Conservation (phyloP, 108 stramenopile species). For the Skeletonema menzelii region DNA sequence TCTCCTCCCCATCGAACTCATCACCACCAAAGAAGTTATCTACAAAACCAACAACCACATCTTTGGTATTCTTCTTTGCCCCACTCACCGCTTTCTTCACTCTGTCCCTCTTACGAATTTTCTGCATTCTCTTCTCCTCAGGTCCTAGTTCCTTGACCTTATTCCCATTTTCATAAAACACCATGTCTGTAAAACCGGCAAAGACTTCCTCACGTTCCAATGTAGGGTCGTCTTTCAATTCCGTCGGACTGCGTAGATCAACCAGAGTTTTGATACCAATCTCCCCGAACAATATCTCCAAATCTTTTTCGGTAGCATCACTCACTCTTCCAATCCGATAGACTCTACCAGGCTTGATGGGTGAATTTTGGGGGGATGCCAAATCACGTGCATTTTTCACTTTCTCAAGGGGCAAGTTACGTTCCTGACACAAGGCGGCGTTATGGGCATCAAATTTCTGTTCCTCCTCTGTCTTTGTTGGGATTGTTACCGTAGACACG, state of each 20-base stretch:
- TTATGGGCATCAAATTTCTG: constrained; percentile 52
- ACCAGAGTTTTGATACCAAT: constrained; percentile 78
- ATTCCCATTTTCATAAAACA: constrained; percentile 65
- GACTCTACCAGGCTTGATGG: constrained; percentile 67
- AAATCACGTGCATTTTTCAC: constrained; percentile 94
- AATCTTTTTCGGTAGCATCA: constrained; percentile 82
- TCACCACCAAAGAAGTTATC: constrained; percentile 41
- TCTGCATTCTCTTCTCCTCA: constrained; percentile 56
- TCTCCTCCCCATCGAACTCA: constrained; percentile 29
- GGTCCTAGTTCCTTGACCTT: constrained; percentile 61
- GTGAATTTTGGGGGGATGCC: constrained; percentile 62
- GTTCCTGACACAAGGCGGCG: constrained; percentile 59
- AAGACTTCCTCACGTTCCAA: constrained; percentile 73
- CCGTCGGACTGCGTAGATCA: constrained; percentile 85
- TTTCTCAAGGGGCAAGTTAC: constrained; percentile 72
- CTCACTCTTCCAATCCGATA: constrained; percentile 85
- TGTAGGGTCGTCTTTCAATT: constrained; percentile 79
- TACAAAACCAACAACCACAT: constrained; percentile 44
- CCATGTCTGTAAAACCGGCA: constrained; percentile 69
- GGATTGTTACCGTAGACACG: constrained; percentile 11
- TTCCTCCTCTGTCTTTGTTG: constrained; percentile 37
- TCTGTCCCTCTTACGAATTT: constrained; percentile 39
- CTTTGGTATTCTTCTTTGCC: constrained; percentile 34
- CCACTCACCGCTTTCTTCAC: constrained; percentile 26
- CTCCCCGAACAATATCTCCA: constrained; percentile 59